phyloP scores from a whole-genome alignment of 2,329 filamentous ascomycete species.

The Fusarium longipes region DNA sequence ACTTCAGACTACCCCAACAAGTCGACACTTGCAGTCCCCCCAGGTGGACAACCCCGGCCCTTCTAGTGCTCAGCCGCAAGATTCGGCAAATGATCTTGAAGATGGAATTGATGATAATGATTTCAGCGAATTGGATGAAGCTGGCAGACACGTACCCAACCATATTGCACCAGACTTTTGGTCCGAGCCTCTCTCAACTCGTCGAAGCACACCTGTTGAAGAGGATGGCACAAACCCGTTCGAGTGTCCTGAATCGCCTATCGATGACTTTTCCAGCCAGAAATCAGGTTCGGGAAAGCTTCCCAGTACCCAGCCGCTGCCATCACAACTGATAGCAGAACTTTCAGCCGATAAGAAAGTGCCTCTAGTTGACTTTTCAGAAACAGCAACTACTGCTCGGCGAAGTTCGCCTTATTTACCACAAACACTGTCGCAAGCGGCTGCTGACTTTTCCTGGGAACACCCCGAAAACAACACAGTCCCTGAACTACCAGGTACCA shows the following conservation, averaged over 20 bases:
- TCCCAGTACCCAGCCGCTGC: slow-evolving; percentile 50
- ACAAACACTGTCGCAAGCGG: slow-evolving; percentile 5
- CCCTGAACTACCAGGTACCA: background rate
- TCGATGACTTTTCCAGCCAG: slow-evolving; percentile 47
- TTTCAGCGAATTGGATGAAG: slow-evolving; percentile 28
- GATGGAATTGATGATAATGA: slow-evolving; percentile 44
- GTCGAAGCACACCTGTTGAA: slow-evolving; percentile 48
- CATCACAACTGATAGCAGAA: background rate
- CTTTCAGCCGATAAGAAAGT: background rate
- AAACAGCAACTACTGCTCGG: slow-evolving; percentile 50
- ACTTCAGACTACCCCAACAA: slow-evolving; percentile 51
- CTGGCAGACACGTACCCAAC: background rate
- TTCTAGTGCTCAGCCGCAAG: background rate
- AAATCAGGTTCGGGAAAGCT: slow-evolving; percentile 39
- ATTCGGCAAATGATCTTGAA: slow-evolving; percentile 33
- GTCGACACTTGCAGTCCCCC: slow-evolving; percentile 39
- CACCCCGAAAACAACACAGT: slow-evolving; percentile 24
- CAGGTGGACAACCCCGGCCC: background rate
- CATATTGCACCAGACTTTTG: slow-evolving; percentile 36
- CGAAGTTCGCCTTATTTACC: slow-evolving; percentile 49
- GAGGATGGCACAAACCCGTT: slow-evolving; percentile 39
- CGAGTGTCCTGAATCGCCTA: slow-evolving; percentile 31
- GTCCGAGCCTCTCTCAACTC: slow-evolving; percentile 47
- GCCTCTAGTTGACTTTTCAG: slow-evolving; percentile 48
- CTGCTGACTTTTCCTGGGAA: slow-evolving; percentile 30